Base-by-base conservation (phyloP, 2,329 filamentous ascomycete genomes). In the Ramularia endophylla region DNA sequence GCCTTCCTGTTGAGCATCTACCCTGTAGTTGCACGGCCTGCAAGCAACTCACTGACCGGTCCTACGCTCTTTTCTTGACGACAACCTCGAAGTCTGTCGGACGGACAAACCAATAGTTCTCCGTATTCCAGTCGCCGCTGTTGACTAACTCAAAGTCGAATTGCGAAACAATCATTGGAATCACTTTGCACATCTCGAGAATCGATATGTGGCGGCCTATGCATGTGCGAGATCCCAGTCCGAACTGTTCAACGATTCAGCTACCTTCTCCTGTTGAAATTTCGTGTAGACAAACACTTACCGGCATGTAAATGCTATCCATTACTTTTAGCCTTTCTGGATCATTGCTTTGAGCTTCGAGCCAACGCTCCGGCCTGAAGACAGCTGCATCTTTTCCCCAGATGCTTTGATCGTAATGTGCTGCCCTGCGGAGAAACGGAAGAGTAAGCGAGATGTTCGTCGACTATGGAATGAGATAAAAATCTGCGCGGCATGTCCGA, bases 211-310 rank as follows among this genome's bases (percentile, higher is more conserved):
- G 54, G 28, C 49, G 45, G 0, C 64, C 64, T 9, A 62, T 61
- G 40, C 64, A 66, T 3, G 55, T 60, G 11, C 63, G 44, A 2
- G 57, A 56, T 2, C 64, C 64, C 1, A 53, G 54, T 2, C 64
- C 64, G 41, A 67, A 66, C 19, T 43, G n/a, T n/a, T n/a, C n/a
- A n/a, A n/a, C n/a, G n/a, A n/a, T n/a, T n/a, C n/a, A n/a, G n/a
- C n/a, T n/a, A n/a, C n/a, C n/a, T n/a, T n/a, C n/a, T n/a, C n/a
- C n/a, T n/a, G n/a, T n/a, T n/a, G n/a, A n/a, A n/a, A n/a, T n/a
- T n/a, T n/a, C n/a, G n/a, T n/a, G n/a, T n/a, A n/a, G n/a, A n/a
- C n/a, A n/a, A n/a, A n/a, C n/a, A 19, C 33, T n/a, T 36, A 20
- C 20, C 33, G 30, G 13, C 13, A 51, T 36, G 15, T 46, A 52